These are phyloP conservation scores for Alternaria tenuissima DNA, from an alignment of 2,329 filamentous ascomycete genomes.

Conservation along the genomic window DNA sequence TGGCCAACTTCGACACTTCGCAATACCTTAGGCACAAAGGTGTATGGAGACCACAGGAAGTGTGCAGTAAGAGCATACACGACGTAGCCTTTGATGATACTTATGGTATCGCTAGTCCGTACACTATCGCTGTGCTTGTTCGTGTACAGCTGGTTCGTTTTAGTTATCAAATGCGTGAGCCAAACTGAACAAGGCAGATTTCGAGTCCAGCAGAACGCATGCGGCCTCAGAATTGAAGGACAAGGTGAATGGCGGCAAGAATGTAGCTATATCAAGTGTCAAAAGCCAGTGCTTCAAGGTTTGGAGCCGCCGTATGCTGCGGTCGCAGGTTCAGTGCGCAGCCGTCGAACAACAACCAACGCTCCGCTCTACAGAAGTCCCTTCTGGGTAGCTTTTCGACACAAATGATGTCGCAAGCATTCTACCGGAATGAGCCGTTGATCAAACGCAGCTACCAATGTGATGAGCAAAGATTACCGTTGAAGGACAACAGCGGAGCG, in stretches of 20 bases:
- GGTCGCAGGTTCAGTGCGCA: conserved; percentile 6
- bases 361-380: background rate
- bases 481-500: conserved; percentile 12
- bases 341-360: background rate
- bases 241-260: background rate
- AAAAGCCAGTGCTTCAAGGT: conserved; percentile 8
- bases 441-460: background rate
- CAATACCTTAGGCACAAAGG: background rate
- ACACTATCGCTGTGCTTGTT: background rate
- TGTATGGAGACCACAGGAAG: background rate
- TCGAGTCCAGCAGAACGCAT: background rate
- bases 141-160: background rate
- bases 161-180: background rate
- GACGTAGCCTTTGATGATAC: background rate
- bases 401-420: background rate
- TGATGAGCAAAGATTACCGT: conserved; percentile 5
- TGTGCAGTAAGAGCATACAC: background rate
- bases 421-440: background rate
- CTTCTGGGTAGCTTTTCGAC: background rate
- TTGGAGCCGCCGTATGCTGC: conserved; percentile 5
- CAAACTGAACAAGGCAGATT: conserved; percentile 6
- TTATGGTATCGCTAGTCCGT: background rate
- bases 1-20: conserved; percentile 1
- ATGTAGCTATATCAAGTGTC: conserved; percentile 2
- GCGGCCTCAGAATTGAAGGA: background rate